These are phyloP conservation scores for Zasmidium cellare DNA, from an alignment of 2,329 filamentous ascomycete species.

Conservation along the genomic window DNA sequence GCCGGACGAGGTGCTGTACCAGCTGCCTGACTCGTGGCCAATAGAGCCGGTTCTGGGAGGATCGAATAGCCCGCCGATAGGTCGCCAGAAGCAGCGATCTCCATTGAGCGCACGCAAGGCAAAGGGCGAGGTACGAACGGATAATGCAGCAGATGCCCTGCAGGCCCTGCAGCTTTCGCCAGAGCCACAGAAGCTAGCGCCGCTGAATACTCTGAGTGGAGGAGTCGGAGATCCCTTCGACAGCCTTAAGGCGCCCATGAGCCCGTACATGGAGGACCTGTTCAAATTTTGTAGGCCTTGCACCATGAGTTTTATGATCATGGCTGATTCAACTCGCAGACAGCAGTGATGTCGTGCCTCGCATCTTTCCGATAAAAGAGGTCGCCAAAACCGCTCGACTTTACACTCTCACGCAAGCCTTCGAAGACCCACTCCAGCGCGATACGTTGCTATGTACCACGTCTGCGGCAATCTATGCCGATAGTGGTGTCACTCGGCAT, in stretches of 20 bases:
- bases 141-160: no score
- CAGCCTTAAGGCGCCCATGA: neutral
- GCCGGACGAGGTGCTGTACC: neutral
- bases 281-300: constrained; percentile 1
- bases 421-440: neutral
- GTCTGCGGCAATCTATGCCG: neutral
- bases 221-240: neutral
- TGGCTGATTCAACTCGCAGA: neutral
- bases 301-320: neutral
- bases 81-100: no score
- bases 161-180: no score
- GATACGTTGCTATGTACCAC: neutral
- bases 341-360: neutral
- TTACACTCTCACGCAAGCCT: neutral
- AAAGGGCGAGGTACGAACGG: no score
- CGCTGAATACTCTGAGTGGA: neutral
- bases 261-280: constrained; percentile 2
- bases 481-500: neutral
- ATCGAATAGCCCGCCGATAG: no score
- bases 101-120: no score
- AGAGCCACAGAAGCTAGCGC: no score
- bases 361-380: neutral
- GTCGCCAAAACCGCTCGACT: neutral
- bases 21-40: no score
- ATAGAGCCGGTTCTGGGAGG: no score